These are phyloP conservation scores for Rhytidhysteron rufulum DNA, from an alignment of 2,329 filamentous ascomycete genomes.

Conservation along the genomic window DNA sequence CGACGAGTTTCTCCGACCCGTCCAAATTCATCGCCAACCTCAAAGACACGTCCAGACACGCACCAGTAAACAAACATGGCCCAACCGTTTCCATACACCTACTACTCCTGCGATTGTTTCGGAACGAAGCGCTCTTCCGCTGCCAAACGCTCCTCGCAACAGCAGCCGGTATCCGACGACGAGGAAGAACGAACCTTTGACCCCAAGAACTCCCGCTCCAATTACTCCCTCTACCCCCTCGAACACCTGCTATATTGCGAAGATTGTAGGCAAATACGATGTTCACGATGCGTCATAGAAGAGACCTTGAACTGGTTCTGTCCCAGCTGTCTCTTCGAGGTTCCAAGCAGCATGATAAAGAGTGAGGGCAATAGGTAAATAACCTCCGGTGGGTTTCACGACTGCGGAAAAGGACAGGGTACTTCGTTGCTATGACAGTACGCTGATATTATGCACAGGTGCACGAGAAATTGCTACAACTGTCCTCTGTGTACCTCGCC, in stretches of 20 bases:
- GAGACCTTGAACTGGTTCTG: constrained; percentile 96
- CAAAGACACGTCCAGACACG: not conserved
- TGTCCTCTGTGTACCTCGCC: constrained; percentile 86
- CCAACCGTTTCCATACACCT: constrained; percentile 59
- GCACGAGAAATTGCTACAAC: constrained; percentile 91
- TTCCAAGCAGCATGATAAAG: constrained; percentile 87
- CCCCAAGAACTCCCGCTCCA: constrained; percentile 76
- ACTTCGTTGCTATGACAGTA: not conserved
- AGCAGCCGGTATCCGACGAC: constrained; percentile 45
- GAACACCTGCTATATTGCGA: constrained; percentile 96
- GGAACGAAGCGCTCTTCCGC: constrained; percentile 39
- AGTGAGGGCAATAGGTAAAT: constrained; percentile 87
- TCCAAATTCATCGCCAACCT: constrained; percentile 4
- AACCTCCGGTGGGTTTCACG: constrained; percentile 3
- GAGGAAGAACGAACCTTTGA: constrained; percentile 81
- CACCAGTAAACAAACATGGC: constrained; percentile 39
- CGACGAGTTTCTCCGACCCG: constrained; percentile 11
- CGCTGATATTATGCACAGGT: constrained; percentile 50
- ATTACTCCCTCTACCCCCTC: constrained; percentile 88
- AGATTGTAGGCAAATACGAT: constrained; percentile 94
- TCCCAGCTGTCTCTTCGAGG: constrained; percentile 92
- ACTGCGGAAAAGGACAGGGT: not conserved
- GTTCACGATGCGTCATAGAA: constrained; percentile 84
- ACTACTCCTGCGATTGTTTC: constrained; percentile 62
- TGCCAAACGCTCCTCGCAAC: constrained; percentile 30